Conservation (phyloP, 2,329 filamentous ascomycete genomes). For the Purpureocillium lavendulum region DNA sequence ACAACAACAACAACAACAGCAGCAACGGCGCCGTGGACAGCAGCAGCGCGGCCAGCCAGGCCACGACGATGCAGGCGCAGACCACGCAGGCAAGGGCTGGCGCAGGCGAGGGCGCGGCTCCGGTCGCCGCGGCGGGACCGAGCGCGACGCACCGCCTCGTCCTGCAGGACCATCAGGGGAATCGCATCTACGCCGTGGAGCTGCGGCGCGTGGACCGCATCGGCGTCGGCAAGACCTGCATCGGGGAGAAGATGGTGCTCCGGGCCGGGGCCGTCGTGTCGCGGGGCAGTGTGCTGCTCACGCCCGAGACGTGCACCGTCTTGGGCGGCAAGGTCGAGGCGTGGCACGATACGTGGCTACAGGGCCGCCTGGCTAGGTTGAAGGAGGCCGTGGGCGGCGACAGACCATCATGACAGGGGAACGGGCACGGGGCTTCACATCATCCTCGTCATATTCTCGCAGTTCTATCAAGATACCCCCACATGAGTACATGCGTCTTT, state of each 20-base stretch:
- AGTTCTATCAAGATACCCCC: slow-evolving; percentile 6
- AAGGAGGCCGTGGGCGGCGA: slow-evolving; percentile 46
- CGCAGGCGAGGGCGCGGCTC: slow-evolving; percentile 1
- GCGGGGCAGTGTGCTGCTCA: slow-evolving; percentile 71
- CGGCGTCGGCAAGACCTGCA: slow-evolving; percentile 53
- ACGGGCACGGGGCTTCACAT: too few species aligned
- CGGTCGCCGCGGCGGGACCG: slow-evolving; percentile 18
- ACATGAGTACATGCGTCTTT: neutral
- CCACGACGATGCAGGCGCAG: slow-evolving; percentile 8
- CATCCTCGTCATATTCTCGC: slow-evolving; percentile 9
- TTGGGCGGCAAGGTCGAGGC: slow-evolving; percentile 83
- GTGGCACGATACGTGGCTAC: slow-evolving; percentile 71
- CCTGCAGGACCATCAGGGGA: slow-evolving; percentile 70
- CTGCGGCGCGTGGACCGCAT: slow-evolving; percentile 57
- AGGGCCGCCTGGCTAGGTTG: slow-evolving; percentile 60
- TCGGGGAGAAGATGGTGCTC: slow-evolving; percentile 77
- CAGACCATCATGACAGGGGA: slow-evolving; percentile 2
- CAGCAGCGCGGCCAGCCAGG: too few species aligned
- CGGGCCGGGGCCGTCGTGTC: slow-evolving; percentile 56
- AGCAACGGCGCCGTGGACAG: too few species aligned
- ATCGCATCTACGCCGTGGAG: slow-evolving; percentile 65
- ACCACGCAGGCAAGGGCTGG: neutral
- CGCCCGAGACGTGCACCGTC: slow-evolving; percentile 57
- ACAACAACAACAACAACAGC: too few species aligned
- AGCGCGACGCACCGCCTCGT: slow-evolving; percentile 69